Base-by-base conservation (phyloP, 2,329 filamentous ascomycete genomes). In the Xylariaceae sp. region DNA sequence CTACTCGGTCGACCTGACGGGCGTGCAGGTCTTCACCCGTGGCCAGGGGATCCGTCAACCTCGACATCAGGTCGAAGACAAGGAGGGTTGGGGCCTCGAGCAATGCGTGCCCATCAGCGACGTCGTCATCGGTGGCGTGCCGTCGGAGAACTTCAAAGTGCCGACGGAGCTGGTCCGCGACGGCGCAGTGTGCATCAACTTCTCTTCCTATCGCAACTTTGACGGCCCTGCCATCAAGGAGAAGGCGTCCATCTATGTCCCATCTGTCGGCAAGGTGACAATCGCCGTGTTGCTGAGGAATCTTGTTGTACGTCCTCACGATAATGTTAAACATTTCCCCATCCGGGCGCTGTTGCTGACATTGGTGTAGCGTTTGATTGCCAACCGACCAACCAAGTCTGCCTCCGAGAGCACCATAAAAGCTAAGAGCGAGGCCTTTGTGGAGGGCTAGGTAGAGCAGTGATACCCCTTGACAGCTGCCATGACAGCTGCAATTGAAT, bases 141-240 rank as follows among this genome's bases (percentile, higher is more conserved):
- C 92, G 0, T 78, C 81, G 16, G 85, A 95, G 48, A 77, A 73
- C 44, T 98, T 84, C 75, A 96, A 97, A 70, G 85, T 98, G 17
- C 86, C 89, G 5, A 84, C 83, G 3, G 77, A 86, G 36, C 69
- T 92, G 46, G 72, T 98, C 55, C 78, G 88, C 32, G 86, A 95
- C 40, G 92, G 92, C 33, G 89, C 87, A 19, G 87, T 95, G n/a
- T 98, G 92, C 72, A 89, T 98, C 69, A 98, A 98, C 67, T 97
- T 98, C 63, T 94, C 88, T 6, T 95, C 87, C 36, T 88, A 85
- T 64, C 87, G 89, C 70, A 97, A 98, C 67, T 97, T 97, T 64
- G 82, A 83, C 45, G 74, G 74, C 1, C 81, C 84, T 0, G 85
- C 85, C 33, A 81, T 97, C 51, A 97, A 95, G 68, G 85, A 96